A percentile compares a stretch with the other conserved stretches of the same genome.
Conservation (phyloP, 768 basidiomycete species). For the Daedaleopsis sinensis region DNA sequence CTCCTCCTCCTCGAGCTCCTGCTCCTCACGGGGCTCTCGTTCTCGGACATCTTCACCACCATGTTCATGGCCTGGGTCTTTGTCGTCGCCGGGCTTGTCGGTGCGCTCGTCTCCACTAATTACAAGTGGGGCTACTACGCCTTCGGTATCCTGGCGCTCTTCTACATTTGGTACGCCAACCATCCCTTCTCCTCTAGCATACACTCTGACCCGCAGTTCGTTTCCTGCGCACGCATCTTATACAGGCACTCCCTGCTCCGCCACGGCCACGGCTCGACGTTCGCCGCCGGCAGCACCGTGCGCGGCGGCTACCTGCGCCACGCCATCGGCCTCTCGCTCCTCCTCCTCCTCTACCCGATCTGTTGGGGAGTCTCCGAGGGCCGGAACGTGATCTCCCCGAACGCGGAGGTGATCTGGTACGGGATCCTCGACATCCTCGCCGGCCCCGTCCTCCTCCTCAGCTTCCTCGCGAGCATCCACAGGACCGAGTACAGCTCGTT, state of each 20-base stretch:
- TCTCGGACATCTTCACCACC: slow-evolving; percentile 47
- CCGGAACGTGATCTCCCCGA: slow-evolving; percentile 50
- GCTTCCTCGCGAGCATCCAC: slow-evolving; percentile 30
- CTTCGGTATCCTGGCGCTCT: slow-evolving; percentile 48
- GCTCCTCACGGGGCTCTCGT: slow-evolving; percentile 47
- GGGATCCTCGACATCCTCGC: slow-evolving; percentile 48
- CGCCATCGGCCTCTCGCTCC: slow-evolving; percentile 49
- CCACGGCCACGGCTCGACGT: slow-evolving; percentile 30
- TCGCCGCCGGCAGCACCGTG: slow-evolving; percentile 28
- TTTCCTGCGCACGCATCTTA: too few species aligned
- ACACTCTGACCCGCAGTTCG: too few species aligned
- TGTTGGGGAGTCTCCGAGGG: slow-evolving; percentile 59
- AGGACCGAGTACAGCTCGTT: slow-evolving; percentile 31
- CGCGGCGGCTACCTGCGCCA: slow-evolving; percentile 37
- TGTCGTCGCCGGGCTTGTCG: slow-evolving; percentile 48
- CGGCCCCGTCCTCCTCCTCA: slow-evolving; percentile 40
- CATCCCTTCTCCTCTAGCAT: background rate
- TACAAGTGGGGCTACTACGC: slow-evolving; percentile 58
- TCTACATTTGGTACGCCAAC: slow-evolving; percentile 38
- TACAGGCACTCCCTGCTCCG: slow-evolving; percentile 36
- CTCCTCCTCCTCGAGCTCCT: slow-evolving; percentile 48
- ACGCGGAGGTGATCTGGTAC: slow-evolving; percentile 58
- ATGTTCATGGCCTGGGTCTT: slow-evolving; percentile 49
- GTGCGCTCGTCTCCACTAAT: slow-evolving; percentile 47
- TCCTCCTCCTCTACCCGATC: slow-evolving; percentile 60